These are phyloP conservation scores for Penicillium mononematosum DNA, from an alignment of 495 filamentous ascomycete genomes.

Conservation along the genomic window DNA sequence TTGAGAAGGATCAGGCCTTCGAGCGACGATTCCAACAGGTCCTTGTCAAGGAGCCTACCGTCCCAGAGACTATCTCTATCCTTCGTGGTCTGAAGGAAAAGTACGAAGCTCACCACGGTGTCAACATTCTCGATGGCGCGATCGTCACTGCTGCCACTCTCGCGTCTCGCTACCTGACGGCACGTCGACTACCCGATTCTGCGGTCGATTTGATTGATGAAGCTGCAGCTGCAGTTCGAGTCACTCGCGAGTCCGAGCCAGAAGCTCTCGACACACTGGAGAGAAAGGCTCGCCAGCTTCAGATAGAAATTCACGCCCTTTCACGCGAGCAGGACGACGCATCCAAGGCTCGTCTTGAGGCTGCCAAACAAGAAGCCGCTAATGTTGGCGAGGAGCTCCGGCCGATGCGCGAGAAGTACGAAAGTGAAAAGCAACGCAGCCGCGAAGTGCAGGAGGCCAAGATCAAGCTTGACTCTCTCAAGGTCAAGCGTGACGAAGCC, in stretches of 20 bases:
- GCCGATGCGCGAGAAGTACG: slow-evolving; percentile 92
- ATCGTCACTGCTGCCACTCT: slow-evolving; percentile 88
- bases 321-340: slow-evolving; percentile 93
- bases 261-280: slow-evolving; percentile 93
- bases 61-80: slow-evolving; percentile 92
- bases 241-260: slow-evolving; percentile 92
- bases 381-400: slow-evolving; percentile 89
- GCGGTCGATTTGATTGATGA: slow-evolving; percentile 96
- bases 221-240: slow-evolving; percentile 89
- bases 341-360: slow-evolving; percentile 73
- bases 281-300: slow-evolving; percentile 78
- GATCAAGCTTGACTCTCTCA: slow-evolving; percentile 84
- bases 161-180: slow-evolving; percentile 87
- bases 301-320: slow-evolving; percentile 95
- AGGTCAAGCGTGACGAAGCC: slow-evolving; percentile 88
- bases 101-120: slow-evolving; percentile 97
- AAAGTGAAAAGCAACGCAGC: slow-evolving; percentile 82
- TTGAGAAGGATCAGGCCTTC: slow-evolving; percentile 97
- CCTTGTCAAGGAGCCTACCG: slow-evolving; percentile 84
- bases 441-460: slow-evolving; percentile 94
- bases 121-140: slow-evolving; percentile 89
- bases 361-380: slow-evolving; percentile 83
- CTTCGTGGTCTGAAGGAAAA: slow-evolving; percentile 94
- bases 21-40: slow-evolving; percentile 99
- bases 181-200: slow-evolving; percentile 87